Evolutionary conservation across 2,329 filamentous ascomycete genomes (phyloP), one percentile per base, ranked within the genome.

Genomic region (Magnaporthiopsis poae): DNA sequence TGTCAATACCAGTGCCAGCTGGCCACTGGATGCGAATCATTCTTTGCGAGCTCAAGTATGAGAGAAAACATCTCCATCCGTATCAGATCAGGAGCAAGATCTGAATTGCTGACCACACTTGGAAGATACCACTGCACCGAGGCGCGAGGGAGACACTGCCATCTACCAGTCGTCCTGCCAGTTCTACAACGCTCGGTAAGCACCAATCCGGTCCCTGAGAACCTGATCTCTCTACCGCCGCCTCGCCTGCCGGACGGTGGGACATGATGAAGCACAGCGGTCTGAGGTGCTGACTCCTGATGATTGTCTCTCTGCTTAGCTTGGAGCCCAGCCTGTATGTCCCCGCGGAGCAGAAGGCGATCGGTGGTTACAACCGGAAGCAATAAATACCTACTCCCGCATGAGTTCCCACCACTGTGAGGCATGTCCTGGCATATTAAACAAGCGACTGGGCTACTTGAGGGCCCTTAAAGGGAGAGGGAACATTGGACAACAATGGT

Each of bases 291-390:
- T 56, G 9, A 56, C 46, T 25, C 46, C 46, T 56, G 46, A 25
- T 25, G n/a, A 56, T 8, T 11, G n/a, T 11, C 8, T 56, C 8
- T 9, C 13, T 21, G 25, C 25, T 12, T 31, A 64, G 62, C 3
- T 27, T 64, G 27, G 39, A 64, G 27, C 39, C 62, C 25, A 29
- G 13, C 13, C 27, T 56, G 2, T 64, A 64, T 8, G 39, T 56
- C 39, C n/a, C 29, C n/a, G 27, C 46, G 8, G 46, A 46, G n/a
- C 21, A 13, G 27, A 56, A 13, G 13, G 36, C 29, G 36, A 64
- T 64, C 12, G 62, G 62, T 5, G 62, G 62, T n/a, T 64, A 64
- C 62, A 64, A 64, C 39, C 15, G 39, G 39, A 64, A 64, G 62
- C 5, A 56, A 2, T 56, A 56, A 56, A 2, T n/a, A 12, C 8